Base-by-base conservation (phyloP, 768 basidiomycete species). In the Mycena venus region DNA sequence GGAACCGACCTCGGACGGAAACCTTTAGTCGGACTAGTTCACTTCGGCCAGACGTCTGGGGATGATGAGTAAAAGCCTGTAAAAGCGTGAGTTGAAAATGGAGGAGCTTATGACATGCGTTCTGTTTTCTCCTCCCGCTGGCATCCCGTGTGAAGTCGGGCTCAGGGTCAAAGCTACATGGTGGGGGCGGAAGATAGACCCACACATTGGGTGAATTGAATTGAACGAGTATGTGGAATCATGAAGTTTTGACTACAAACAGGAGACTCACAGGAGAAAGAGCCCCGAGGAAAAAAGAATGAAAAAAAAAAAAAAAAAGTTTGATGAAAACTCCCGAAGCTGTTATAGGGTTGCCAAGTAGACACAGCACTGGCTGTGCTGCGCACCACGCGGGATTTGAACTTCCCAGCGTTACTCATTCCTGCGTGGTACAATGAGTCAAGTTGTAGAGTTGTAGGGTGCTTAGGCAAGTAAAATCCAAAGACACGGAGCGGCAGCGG, bases 41-140 rank as follows among this genome's bases (percentile, higher is more conserved):
- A 59, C 32, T 59, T 59, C n/a, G 58, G 32, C 8, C 58, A 59
- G 32, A 38, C 55, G 53, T 31, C 29, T 5, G 53, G 27, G 53
- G 23, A 55, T 55, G 53, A n/a, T n/a, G n/a, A n/a, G n/a, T n/a
- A n/a, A n/a, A n/a, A 55, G 53, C 53, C 29, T 31, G 55, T 56
- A 56, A 56, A 56, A 56, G 55, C 55, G 55, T 29, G 55, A 56
- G 29, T 56, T 56, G 27, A 56, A 56, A 56, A 56, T 56, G 55
- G 55, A 56, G 55, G 29, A 56, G 29, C 55, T 56, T 56, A 56
- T 56, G 55, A 56, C 58, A 59, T 59, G 32, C 31, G 34, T 36
- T 6, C 58, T 59, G 58, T 59, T 59, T 59, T 59, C 36, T 38
- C 42, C 12, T 44, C 42, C 19, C 17, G 42, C 42, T 44, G 42